Evolutionary conservation across 2,329 filamentous ascomycete genomes (phyloP).

Genomic region (Setomelanomma holmii): DNA sequence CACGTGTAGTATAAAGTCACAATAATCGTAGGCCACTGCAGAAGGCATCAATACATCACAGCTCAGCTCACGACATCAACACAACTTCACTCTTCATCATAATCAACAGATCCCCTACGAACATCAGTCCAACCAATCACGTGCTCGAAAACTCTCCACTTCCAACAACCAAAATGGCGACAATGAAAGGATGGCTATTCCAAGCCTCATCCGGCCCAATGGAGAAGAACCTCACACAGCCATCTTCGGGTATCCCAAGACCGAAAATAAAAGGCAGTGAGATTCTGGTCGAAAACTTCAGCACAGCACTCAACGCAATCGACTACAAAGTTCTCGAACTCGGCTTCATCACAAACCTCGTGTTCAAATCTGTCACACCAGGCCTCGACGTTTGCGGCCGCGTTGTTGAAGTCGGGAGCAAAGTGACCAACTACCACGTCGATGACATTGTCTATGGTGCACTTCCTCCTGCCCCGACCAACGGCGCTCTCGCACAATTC

Average conservation of each 20-base stretch:
- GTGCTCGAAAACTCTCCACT: background rate
- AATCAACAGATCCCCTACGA: too few species aligned
- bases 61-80: background rate
- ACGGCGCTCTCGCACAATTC: slow-evolving; percentile 44
- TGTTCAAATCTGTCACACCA: slow-evolving; percentile 52
- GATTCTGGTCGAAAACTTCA: slow-evolving; percentile 60
- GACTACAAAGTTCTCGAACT: slow-evolving; percentile 68
- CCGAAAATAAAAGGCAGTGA: slow-evolving; percentile 47
- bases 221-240: slow-evolving; percentile 57
- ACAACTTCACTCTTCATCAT: background rate
- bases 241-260: slow-evolving; percentile 54
- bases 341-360: slow-evolving; percentile 46
- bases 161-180: slow-evolving; percentile 51
- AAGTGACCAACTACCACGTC: slow-evolving; percentile 22
- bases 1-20: background rate
- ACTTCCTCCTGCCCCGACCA: slow-evolving; percentile 24
- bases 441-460: slow-evolving; percentile 46
- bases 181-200: slow-evolving; percentile 53
- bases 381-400: slow-evolving; percentile 59
- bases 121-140: too few species aligned
- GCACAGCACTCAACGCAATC: slow-evolving; percentile 63
- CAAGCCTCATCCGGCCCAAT: slow-evolving; percentile 46
- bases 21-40: background rate
- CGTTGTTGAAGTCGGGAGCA: slow-evolving; percentile 44
- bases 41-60: background rate